Base-by-base conservation (phyloP, 306 rosid genomes). In the Erythrophleum fordii region DNA sequence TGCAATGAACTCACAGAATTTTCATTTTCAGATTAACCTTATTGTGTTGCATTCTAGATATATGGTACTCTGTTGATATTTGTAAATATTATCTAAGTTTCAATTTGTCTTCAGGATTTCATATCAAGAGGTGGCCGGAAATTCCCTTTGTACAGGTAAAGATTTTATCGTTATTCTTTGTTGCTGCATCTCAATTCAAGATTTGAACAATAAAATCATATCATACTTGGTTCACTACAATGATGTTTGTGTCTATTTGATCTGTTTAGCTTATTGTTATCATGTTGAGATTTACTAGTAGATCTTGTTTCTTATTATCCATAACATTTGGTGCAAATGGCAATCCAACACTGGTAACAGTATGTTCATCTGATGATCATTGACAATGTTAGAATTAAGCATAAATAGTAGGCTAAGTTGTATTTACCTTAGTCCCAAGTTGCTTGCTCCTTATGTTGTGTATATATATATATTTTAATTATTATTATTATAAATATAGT, bases 131-230 rank as follows among this genome's bases (percentile, higher is more conserved):
- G 98, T 73, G 96, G 94, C 79, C 84, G 78, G 48, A 90, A 89
- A 84, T 82, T 90, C 85, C 94, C 97, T 76, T 82, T 95, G 81
- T 95, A 91, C 89, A 87, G 98, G 99, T 95, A 81, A 82, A 66
- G 37, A 23, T 25, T 76, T 69, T 4, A 1, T 34, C 70, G n/a
- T 39, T 60, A 61, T 68, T 46, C 81, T 45, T 59, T 16, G 58
- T 39, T 37, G 28, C 65, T 72, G 51, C 37, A 23, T 75, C 5
- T 41, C 49, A 39, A 26, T 67, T 26, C 62, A 31, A 44, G 59
- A 31, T 67, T 51, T 20, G 23, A 79, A 20, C 71, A 49, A 23
- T 11, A n/a, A 67, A 62, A 73, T 7, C 60, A 72, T 67, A 58
- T 11, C 77, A 34, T 65, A 65, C 51, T 39, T 58, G 26, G 60